phyloP scores from a whole-genome alignment of 352 stramenopile species.

The Phytophthora citricola region DNA sequence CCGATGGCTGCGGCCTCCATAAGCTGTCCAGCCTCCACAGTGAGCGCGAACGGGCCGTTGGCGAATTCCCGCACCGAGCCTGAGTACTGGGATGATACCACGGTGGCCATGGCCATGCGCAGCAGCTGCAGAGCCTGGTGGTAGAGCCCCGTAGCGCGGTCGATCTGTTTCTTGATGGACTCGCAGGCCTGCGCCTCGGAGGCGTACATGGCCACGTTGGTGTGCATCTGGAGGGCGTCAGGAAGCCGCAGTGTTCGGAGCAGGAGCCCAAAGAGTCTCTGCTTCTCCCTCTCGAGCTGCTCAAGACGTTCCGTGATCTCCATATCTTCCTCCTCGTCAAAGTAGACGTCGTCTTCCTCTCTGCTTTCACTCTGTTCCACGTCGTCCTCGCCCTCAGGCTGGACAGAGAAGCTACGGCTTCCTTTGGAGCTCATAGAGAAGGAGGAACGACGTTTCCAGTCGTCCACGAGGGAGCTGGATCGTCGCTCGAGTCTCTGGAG shows the following conservation, averaged over 20 bases:
- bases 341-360: slow-evolving; percentile 18
- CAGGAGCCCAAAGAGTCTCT: slow-evolving; percentile 57
- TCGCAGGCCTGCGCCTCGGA: slow-evolving; percentile 76
- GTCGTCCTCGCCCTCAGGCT: slow-evolving; percentile 32
- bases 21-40: slow-evolving; percentile 74
- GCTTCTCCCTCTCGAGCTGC: slow-evolving; percentile 65
- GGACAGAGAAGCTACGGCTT: slow-evolving; percentile 13
- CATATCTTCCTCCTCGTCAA: slow-evolving; percentile 32
- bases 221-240: slow-evolving; percentile 68
- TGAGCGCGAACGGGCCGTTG: slow-evolving; percentile 65
- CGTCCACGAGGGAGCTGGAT: slow-evolving; percentile 55
- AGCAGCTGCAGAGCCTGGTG: slow-evolving; percentile 72
- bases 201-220: slow-evolving; percentile 78
- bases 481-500: slow-evolving; percentile 63
- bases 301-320: slow-evolving; percentile 47
- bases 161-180: slow-evolving; percentile 76
- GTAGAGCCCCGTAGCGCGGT: slow-evolving; percentile 61
- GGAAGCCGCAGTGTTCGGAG: slow-evolving; percentile 52
- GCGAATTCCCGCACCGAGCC: slow-evolving; percentile 75
- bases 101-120: slow-evolving; percentile 63
- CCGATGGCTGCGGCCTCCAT: slow-evolving; percentile 64
- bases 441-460: slow-evolving; percentile 51
- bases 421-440: slow-evolving; percentile 27
- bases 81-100: slow-evolving; percentile 74
- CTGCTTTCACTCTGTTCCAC: slow-evolving; percentile 22